Percentiles rank a stretch among this genome's conserved stretches.
phyloP scores from a whole-genome alignment of 2,329 filamentous ascomycete species.

The Hortaea sp. region DNA sequence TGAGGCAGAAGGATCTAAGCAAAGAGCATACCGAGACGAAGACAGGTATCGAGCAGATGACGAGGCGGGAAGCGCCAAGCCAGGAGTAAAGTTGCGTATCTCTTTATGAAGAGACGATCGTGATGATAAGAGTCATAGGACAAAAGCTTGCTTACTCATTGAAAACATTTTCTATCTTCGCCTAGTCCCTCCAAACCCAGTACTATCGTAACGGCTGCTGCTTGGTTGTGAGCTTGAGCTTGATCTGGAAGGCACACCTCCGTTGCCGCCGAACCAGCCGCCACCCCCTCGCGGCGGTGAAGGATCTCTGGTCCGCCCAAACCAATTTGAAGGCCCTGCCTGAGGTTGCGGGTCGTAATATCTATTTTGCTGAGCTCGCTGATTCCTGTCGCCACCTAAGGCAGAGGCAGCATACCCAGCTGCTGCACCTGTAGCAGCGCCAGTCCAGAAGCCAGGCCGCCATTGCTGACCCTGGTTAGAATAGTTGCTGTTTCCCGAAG shows the following conservation, averaged over 20 bases:
- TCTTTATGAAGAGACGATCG: too few species aligned
- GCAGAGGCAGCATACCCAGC: constrained; percentile 15
- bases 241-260: constrained; percentile 4
- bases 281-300: not conserved
- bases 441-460: constrained; percentile 67
- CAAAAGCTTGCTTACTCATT: not conserved
- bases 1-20: constrained; percentile 36
- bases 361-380: constrained; percentile 13
- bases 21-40: constrained; percentile 43
- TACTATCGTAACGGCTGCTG: constrained; percentile 23
- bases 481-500: constrained; percentile 1
- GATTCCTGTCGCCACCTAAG: constrained; percentile 9
- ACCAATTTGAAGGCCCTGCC: constrained; percentile 23
- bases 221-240: constrained; percentile 14
- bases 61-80: not conserved
- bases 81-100: too few species aligned
- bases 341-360: constrained; percentile 13
- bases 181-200: constrained; percentile 26
- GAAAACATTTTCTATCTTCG: constrained; percentile 11
- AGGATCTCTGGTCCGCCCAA: constrained; percentile 10
- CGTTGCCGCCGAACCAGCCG: not conserved
- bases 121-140: too few species aligned
- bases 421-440: constrained; percentile 43
- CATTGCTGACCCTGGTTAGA: constrained; percentile 30
- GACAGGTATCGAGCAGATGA: constrained; percentile 31